A percentile compares a stretch with the other conserved stretches of the same genome.
Conservation (phyloP, 345 rosid genomes). For the Corymbia maculata region DNA sequence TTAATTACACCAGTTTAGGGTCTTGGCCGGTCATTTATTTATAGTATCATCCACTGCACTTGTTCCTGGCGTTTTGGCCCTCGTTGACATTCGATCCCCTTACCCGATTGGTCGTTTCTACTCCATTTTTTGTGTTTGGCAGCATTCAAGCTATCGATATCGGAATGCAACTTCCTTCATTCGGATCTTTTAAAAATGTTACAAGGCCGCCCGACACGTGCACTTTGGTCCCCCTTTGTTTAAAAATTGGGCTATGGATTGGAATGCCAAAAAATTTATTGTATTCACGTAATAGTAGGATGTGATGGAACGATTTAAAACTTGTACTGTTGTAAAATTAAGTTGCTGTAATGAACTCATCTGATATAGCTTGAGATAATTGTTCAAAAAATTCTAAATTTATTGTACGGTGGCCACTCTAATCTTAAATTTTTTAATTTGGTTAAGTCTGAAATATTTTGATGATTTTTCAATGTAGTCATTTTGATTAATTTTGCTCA, state of each 20-base stretch:
- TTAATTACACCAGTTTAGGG: not conserved
- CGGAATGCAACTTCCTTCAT: not conserved
- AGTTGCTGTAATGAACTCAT: not conserved
- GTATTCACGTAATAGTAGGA: not conserved
- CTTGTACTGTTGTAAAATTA: not conserved
- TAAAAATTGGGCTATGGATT: not conserved
- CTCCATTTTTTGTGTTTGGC: not conserved
- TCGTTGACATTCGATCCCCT: not conserved
- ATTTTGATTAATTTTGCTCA: not conserved
- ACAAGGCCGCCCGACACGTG: not conserved
- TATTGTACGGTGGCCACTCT: fast-evolving
- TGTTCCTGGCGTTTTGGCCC: not conserved
- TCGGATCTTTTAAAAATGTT: not conserved
- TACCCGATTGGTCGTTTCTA: not conserved
- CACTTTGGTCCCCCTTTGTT: not conserved
- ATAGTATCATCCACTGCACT: not conserved
- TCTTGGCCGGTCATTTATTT: not conserved
- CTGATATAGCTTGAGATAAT: not conserved
- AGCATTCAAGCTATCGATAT: not conserved
- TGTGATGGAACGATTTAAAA: not conserved
- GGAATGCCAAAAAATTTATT: not conserved
- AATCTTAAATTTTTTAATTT: not conserved
- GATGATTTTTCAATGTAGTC: not conserved
- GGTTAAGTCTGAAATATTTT: not conserved
- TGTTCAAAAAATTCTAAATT: not conserved